A percentile compares a stretch with the other conserved stretches of the same genome.
phyloP scores from a whole-genome alignment of 768 basidiomycete species.

The Leccinum boreale region DNA sequence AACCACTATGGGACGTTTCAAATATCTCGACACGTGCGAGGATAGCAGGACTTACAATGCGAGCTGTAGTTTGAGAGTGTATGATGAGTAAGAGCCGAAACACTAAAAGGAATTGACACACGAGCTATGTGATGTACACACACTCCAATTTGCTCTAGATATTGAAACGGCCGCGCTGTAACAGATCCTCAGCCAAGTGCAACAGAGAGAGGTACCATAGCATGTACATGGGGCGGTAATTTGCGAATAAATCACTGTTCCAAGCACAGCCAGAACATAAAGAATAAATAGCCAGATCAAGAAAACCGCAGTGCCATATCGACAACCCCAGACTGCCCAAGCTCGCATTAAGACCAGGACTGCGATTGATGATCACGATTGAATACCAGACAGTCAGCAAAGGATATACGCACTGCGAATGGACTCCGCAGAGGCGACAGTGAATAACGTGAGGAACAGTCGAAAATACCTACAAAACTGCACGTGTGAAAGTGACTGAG shows the following conservation, averaged over 20 bases:
- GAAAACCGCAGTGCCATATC: not conserved
- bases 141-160: not conserved
- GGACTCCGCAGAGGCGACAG: conserved; percentile 10
- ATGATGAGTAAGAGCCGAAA: not conserved
- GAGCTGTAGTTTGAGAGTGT: not conserved
- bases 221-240: not conserved
- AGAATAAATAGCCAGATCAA: conserved; percentile 5
- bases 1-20: conserved; percentile 10
- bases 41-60: conserved; percentile 1
- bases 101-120: not conserved
- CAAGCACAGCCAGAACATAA: conserved; percentile 8
- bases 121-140: not conserved
- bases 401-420: not conserved
- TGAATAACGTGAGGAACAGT: conserved; percentile 7
- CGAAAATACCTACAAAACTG: conserved; percentile 9
- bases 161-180: not conserved
- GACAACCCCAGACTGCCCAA: conserved; percentile 20
- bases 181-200: not conserved
- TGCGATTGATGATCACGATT: not conserved
- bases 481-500: not conserved
- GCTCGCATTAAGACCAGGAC: conserved; percentile 19
- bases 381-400: not conserved
- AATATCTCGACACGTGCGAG: not conserved
- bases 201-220: not conserved
- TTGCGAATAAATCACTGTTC: not conserved